These are phyloP conservation scores for Gamarada debralockiae DNA, from an alignment of 495 filamentous ascomycete genomes.

Conservation along the genomic window DNA sequence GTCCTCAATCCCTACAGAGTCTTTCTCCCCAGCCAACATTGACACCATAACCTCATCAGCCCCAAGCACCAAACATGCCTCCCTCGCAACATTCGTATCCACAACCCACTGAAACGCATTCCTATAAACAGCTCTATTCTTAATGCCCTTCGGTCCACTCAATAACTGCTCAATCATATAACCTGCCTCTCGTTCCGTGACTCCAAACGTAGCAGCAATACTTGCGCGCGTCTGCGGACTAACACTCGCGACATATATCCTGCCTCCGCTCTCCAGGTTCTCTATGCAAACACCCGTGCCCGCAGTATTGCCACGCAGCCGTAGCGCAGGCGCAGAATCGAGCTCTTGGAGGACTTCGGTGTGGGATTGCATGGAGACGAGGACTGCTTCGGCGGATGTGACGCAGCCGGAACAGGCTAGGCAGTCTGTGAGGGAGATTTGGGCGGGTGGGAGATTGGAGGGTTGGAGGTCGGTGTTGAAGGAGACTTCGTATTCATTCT, in stretches of 20 bases:
- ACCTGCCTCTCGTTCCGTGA: slow-evolving; percentile 68
- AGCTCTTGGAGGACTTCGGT: slow-evolving; percentile 81
- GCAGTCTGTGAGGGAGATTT: slow-evolving; percentile 96
- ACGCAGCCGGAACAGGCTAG: slow-evolving; percentile 97
- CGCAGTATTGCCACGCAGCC: slow-evolving; percentile 26
- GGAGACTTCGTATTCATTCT: slow-evolving; percentile 65
- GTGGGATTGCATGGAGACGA: slow-evolving; percentile 90
- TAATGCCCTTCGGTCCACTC: slow-evolving; percentile 62
- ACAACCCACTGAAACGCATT: slow-evolving; percentile 83
- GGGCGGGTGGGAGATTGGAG: slow-evolving; percentile 50
- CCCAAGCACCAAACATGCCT: slow-evolving; percentile 71
- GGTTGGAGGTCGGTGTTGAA: slow-evolving; percentile 59
- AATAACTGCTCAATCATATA: slow-evolving; percentile 82
- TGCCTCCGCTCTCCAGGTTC: slow-evolving; percentile 39
- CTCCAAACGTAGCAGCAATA: slow-evolving; percentile 73
- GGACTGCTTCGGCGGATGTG: slow-evolving; percentile 91
- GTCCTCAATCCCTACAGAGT: slow-evolving; percentile 12
- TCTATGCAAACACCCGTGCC: slow-evolving; percentile 14
- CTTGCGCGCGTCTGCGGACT: slow-evolving; percentile 87
- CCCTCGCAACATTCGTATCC: slow-evolving; percentile 77
- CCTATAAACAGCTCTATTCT: slow-evolving; percentile 60
- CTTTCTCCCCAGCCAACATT: slow-evolving; percentile 1
- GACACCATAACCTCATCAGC: slow-evolving; percentile 68
- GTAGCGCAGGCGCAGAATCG: slow-evolving; percentile 57
- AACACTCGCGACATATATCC: slow-evolving; percentile 84